Base-by-base conservation (phyloP, 129 eudicot species). In the Dittrichia graveolens region DNA sequence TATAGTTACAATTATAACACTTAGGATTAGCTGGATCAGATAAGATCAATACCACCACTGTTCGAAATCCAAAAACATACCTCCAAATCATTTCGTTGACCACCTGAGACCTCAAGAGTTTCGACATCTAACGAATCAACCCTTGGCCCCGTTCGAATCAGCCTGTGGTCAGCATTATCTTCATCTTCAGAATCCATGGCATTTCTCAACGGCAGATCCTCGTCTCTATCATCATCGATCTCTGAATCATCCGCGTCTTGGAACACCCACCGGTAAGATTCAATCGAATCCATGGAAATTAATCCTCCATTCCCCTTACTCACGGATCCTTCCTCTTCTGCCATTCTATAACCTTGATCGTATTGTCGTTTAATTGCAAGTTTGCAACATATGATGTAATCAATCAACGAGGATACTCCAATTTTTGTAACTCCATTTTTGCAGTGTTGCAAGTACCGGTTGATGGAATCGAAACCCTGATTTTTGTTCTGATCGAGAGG, bases 221-320 rank as follows among this genome's bases (percentile, higher is more conserved):
- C 84, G 0, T 62, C 85, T 18, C 50, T 77, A 3, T 73, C 84
- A 53, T 71, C 71, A 15, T 78, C 77, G 61, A 79, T 64, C 50
- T 77, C 90, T 6, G 85, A 80, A 18, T 66, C 84, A 46, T 87
- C 85, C 12, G 81, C 85, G 57, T 84, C 86, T 67, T 83, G 86
- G 69, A 69, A 83, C 48, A 87, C 94, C 94, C 94, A 87, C 19
- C 95, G 81, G 52, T 3, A 49, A 1, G 85, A 85, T 49, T 88
- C 95, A 31, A 81, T 41, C 43, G 89, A 85, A 57, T 88, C 91
- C 55, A 82, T 58, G 9, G 90, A 81, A 55, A 70, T 60, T 47
- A 78, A 72, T 45, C 88, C 76, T 14, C 83, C 82, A 53, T 80
- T 85, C 62, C 54, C 62, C 59, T 49, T 47, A 39, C 83, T 84